phyloP scores from a whole-genome alignment of 192 early-diverging fungal genomes.

The Coemansia sp. region DNA sequence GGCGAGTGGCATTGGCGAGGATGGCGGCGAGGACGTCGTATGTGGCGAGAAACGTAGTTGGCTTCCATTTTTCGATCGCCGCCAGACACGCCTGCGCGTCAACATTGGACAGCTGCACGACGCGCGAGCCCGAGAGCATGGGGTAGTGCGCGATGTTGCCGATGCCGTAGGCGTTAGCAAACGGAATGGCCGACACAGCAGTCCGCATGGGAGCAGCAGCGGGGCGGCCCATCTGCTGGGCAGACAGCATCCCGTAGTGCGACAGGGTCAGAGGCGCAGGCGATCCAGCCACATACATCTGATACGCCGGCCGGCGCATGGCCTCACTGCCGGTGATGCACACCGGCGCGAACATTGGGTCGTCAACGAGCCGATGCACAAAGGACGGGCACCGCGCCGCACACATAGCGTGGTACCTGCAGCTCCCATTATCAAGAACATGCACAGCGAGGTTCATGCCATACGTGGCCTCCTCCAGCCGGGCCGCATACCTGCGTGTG shows the following conservation, averaged over 20 bases:
- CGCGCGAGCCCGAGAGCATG: slow-evolving; percentile 43
- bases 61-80: slow-evolving; percentile 27
- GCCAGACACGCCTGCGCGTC: slow-evolving; percentile 29
- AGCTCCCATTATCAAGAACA: slow-evolving; percentile 18
- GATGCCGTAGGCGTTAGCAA: slow-evolving; percentile 41
- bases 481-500: slow-evolving; percentile 13
- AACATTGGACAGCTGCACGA: slow-evolving; percentile 33
- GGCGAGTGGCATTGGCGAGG: slow-evolving; percentile 12
- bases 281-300: slow-evolving; percentile 20
- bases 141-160: slow-evolving; percentile 47
- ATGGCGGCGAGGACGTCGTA: slow-evolving; percentile 23
- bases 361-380: slow-evolving; percentile 33
- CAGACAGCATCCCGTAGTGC: slow-evolving; percentile 47
- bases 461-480: slow-evolving; percentile 9
- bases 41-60: slow-evolving; percentile 32
- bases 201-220: slow-evolving; percentile 6
- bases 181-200: slow-evolving; percentile 39
- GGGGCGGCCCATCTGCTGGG: slow-evolving; percentile 19
- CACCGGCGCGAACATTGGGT: slow-evolving; percentile 38
- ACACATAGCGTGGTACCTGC: slow-evolving; percentile 1
- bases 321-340: slow-evolving; percentile 37
- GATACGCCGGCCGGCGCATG: slow-evolving; percentile 45
- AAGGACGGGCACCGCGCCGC: slow-evolving; percentile 19
- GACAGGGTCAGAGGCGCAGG: slow-evolving; percentile 33
- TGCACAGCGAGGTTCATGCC: slow-evolving; percentile 23